Conservation (phyloP, 495 filamentous ascomycete species). For the Trichoderma gamsii region DNA sequence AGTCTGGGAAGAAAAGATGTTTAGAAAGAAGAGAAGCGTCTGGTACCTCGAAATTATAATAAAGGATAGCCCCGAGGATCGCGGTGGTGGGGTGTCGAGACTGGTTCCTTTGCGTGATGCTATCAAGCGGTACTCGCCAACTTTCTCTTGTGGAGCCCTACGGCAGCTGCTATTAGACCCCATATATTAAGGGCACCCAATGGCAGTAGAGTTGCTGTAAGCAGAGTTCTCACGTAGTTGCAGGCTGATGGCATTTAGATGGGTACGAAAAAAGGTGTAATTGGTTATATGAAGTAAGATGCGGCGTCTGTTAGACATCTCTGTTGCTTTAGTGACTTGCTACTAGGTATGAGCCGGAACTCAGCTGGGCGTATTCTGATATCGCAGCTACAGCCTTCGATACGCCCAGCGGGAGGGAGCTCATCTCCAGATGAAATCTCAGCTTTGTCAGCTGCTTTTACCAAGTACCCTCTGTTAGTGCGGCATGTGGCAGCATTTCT, state of each 20-base stretch:
- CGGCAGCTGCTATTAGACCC: too few species aligned
- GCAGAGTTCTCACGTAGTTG: too few species aligned
- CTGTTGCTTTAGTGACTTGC: too few species aligned
- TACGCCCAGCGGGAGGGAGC: background rate
- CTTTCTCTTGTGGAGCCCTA: too few species aligned
- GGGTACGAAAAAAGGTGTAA: too few species aligned
- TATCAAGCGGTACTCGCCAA: background rate
- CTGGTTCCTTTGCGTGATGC: background rate
- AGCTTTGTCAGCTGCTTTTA: background rate
- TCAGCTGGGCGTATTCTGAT: too few species aligned
- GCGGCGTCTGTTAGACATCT: too few species aligned
- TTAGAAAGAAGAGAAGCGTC: background rate
- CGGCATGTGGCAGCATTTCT: background rate
- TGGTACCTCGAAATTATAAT: background rate
- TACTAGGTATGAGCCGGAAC: too few species aligned
- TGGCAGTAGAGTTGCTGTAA: too few species aligned
- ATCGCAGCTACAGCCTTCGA: background rate
- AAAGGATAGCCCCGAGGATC: background rate
- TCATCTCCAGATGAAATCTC: background rate
- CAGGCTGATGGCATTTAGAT: too few species aligned
- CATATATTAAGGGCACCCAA: too few species aligned
- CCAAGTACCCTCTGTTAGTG: conserved; percentile 1
- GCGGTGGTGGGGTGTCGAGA: conserved; percentile 12
- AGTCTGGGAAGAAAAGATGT: background rate
- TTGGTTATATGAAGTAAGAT: too few species aligned